Conservation (phyloP, 495 filamentous ascomycete species). For the Penicillium atrosanguineum region DNA sequence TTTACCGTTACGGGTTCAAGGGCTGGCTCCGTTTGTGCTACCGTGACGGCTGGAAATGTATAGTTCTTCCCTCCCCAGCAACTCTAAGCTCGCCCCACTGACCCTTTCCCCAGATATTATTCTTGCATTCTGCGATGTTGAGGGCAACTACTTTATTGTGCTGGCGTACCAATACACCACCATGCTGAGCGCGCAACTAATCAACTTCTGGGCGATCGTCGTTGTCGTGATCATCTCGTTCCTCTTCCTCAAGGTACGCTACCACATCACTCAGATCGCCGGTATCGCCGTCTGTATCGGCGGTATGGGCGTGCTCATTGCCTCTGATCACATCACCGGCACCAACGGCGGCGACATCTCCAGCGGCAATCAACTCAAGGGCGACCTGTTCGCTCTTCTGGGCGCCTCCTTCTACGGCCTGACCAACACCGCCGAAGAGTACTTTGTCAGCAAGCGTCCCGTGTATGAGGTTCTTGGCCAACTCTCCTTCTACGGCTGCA, state of each 20-base stretch:
- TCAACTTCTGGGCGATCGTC: conserved; percentile 99
- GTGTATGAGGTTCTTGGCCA: conserved; percentile 93
- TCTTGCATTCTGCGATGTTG: conserved; percentile 86
- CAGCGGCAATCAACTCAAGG: conserved; percentile 70
- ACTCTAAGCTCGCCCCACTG: conserved; percentile 1
- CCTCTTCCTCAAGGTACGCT: conserved; percentile 78
- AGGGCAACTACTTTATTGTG: conserved; percentile 97
- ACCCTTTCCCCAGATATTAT: conserved; percentile 62
- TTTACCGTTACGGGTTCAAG: conserved; percentile 78
- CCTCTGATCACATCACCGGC: conserved; percentile 80
- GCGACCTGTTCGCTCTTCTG: conserved; percentile 86
- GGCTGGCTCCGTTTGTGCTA: conserved; percentile 61
- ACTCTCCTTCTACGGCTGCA: conserved; percentile 80
- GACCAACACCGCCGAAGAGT: conserved; percentile 88
- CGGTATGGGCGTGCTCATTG: conserved; percentile 87
- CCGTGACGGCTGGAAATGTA: conserved; percentile 83
- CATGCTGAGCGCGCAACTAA: conserved; percentile 85
- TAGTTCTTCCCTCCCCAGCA: conserved; percentile 2
- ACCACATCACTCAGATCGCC: conserved; percentile 75
- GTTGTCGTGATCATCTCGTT: conserved; percentile 87
- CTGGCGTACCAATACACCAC: conserved; percentile 92
- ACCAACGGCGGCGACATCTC: conserved; percentile 57
- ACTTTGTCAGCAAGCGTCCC: conserved; percentile 80
- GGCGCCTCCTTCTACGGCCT: conserved; percentile 91
- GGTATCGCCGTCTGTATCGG: conserved; percentile 91